Base-by-base conservation (phyloP, 164 flowering plant genomes). In the Umbellularia californica region DNA sequence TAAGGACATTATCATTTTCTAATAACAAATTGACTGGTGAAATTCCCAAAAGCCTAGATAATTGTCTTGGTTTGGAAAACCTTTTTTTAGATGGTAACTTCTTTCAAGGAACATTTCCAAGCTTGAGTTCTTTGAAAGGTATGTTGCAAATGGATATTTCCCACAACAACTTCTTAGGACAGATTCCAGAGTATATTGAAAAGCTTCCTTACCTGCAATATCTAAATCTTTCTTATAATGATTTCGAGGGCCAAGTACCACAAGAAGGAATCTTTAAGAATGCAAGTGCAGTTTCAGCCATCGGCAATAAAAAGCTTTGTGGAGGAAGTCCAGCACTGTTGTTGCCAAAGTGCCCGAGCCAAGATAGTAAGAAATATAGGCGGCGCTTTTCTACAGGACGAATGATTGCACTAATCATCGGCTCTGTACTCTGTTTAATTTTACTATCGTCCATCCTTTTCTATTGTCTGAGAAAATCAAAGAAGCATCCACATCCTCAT, bases 291-390 rank as follows among this genome's bases (percentile, higher is more conserved):
- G 9, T 82, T 7, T 77, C 80, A 10, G 5, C 85, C 1, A 1
- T 20, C 0, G 85, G 85, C 75, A 87, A 87, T 52, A 50, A 5
- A 0, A 41, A 67, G 35, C 81, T 87, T 20, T 87, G 89, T 75
- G 85, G 88, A 3, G 89, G 86, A 5, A 67, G 80, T 1, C 35
- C 75, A 2, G 50, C 68, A 51, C 62, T 86, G 11, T 35, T 75
- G 2, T 74, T 88, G 62, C 83, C 82, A 4, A 14, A 27, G 5
- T 85, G 88, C 78, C 30, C 60, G 11, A 14, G 25, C 65, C 25
- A 10, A 51, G 22, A 17, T 10, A 51, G 41, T 4, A 66, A 74
- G 64, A 74, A 50, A 65, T 64, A 23, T 17, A 17, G 68, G 27
- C 0, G 2, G 64, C 27, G 6, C 27, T 28, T 14, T 23, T 23